These are phyloP conservation scores for Adansonia gregorii DNA, from an alignment of 441 rosid species.

Conservation along the genomic window DNA sequence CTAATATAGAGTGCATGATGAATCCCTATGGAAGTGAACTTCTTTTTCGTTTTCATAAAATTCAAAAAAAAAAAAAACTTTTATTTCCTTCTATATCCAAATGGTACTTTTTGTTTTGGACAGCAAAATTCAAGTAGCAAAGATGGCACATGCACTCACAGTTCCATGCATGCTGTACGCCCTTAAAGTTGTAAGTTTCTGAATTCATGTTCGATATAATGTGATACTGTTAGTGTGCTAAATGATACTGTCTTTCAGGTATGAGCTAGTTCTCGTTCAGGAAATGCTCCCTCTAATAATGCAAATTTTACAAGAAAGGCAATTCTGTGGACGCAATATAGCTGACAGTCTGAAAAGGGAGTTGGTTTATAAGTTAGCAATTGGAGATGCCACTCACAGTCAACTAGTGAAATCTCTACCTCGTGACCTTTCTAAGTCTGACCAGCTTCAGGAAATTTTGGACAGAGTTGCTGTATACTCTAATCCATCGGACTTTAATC, in stretches of 20 bases:
- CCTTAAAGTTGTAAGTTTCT: constrained; percentile 1
- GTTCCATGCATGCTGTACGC: background rate
- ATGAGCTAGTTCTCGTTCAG: constrained; percentile 80
- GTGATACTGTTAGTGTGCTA: constrained; percentile 31
- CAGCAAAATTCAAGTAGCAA: constrained; percentile 4
- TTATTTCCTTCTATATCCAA: too few relatives aligned
- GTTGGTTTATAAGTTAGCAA: constrained; percentile 79
- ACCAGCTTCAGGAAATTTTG: constrained; percentile 78
- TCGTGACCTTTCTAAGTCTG: constrained; percentile 81
- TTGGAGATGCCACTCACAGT: constrained; percentile 95
- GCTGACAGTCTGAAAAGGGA: constrained; percentile 92
- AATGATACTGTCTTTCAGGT: constrained; percentile 53
- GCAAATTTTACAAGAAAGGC: constrained; percentile 94
- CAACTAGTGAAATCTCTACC: constrained; percentile 89
- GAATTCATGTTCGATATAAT: constrained; percentile 6
- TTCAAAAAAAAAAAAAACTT: too few relatives aligned
- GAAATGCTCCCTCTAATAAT: constrained; percentile 91
- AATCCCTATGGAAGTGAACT: too few relatives aligned
- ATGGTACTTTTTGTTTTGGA: background rate
- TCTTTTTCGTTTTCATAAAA: too few relatives aligned
- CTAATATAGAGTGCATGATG: too few relatives aligned
- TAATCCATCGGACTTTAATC: constrained; percentile 90
- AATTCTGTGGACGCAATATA: constrained; percentile 78
- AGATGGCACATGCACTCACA: background rate
- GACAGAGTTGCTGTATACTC: constrained; percentile 75